Base-by-base conservation (phyloP, 2,329 filamentous ascomycete species). In the Amauroascus verrucosus region DNA sequence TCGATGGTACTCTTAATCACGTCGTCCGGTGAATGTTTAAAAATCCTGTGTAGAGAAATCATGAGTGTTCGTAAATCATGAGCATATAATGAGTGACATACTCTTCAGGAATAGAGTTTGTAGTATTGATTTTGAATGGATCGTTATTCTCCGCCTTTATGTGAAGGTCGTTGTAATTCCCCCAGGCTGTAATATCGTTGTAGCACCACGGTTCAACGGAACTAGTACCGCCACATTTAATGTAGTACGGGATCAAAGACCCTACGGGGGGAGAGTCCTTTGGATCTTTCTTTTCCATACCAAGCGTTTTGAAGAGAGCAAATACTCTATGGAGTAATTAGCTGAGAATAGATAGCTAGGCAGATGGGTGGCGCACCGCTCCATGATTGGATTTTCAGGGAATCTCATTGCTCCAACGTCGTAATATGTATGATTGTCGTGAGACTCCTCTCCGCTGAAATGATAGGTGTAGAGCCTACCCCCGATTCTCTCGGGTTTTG, bases 401-500 rank as follows among this genome's bases (percentile, higher is more conserved):
- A 45, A 45, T 45, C 41, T 45, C 41, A 45, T 45, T 26, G 41
- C 41, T 26, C 41, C 41, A n/a, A 45, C 41, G 13, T 45, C 41
- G 20, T 45, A 45, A 28, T 45, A 45, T 5, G 22, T 13, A 14
- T 37, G 33, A 14, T 37, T 14, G n/a, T 11, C 41, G 7, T 45
- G 41, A 7, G 41, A 22, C 13, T 45, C n/a, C n/a, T n/a, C 41
- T 3, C 22, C n/a, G 41, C 20, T 45, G 26, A 45, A 45, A 45
- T 45, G 13, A 16, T 45, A 28, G 5, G 41, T 26, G 20, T 45
- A 45, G 41, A 45, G 41, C 41, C 41, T 45, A 9, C 41, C 41
- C 13, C 41, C 41, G 41, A 45, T 22, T 20, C 41, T 26, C 14
- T 45, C 41, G 6, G 6, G 6, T 14, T 26, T 45, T 9, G 41